Evolutionary conservation across 176 grass and related monocot genomes (phyloP).

Genomic region (maize (Zea mays)): Zm-B73-REFERENCE-NAM-5.0 NC_050098.1:17087501-17088000

Average conservation of each 20-base stretch:
- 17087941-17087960: too few species aligned
- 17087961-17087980: too few species aligned
- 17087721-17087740: conserved; percentile 1
- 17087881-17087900: too few species aligned
- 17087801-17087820: too few species aligned
- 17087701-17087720: background rate
- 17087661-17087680: background rate
- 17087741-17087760: background rate
- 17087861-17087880: too few species aligned
- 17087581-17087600: background rate
- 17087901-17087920: too few species aligned
- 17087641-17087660: background rate
- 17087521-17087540: background rate
- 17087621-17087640: background rate
- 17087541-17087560: background rate
- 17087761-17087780: background rate
- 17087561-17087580: background rate
- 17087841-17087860: too few species aligned
- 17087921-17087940: too few species aligned
- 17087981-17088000: too few species aligned
- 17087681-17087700: background rate
- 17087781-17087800: background rate
- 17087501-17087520: background rate
- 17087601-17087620: background rate
- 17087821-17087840: too few species aligned